Conservation (phyloP, 768 basidiomycete species). For the Pseudohyphozyma bogoriensis region DNA sequence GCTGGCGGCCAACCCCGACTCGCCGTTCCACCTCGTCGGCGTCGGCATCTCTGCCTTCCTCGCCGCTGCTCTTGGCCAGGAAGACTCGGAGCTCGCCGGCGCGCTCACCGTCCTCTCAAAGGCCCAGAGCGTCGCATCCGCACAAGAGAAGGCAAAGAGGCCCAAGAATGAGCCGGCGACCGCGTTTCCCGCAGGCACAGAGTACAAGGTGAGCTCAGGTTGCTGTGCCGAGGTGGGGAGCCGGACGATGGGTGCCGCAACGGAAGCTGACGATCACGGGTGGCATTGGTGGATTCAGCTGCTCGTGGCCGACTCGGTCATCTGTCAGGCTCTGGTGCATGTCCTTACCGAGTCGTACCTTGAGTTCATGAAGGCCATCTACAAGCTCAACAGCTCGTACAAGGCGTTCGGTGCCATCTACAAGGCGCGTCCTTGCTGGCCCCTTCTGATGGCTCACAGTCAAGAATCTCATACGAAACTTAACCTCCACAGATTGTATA, state of each 20-base stretch:
- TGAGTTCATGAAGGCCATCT: slow-evolving; percentile 14
- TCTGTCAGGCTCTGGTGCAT: slow-evolving; percentile 14
- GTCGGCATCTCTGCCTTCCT: slow-evolving; percentile 17
- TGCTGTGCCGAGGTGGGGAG: neutral
- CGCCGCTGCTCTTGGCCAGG: slow-evolving; percentile 8
- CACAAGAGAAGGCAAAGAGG: slow-evolving; percentile 2
- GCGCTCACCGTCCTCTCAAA: neutral
- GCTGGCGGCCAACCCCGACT: neutral
- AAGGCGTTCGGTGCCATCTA: slow-evolving; percentile 3
- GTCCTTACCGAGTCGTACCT: slow-evolving; percentile 14
- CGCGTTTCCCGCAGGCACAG: slow-evolving; percentile 12
- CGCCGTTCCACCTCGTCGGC: slow-evolving; percentile 7
- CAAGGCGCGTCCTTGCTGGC: neutral
- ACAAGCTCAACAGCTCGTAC: slow-evolving; percentile 24
- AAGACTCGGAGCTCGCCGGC: slow-evolving; percentile 13
- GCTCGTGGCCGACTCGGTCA: neutral
- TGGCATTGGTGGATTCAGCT: too few species aligned
- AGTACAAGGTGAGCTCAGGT: slow-evolving; percentile 16
- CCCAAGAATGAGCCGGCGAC: neutral
- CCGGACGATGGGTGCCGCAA: neutral
- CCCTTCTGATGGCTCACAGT: neutral
- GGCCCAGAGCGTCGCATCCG: slow-evolving; percentile 7
- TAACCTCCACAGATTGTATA: slow-evolving; percentile 13
- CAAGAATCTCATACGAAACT: neutral
- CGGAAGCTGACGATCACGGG: neutral